These are phyloP conservation scores for Lipomyces starkeyi DNA, from an alignment of 805 yeast species.

Conservation along the genomic window DNA sequence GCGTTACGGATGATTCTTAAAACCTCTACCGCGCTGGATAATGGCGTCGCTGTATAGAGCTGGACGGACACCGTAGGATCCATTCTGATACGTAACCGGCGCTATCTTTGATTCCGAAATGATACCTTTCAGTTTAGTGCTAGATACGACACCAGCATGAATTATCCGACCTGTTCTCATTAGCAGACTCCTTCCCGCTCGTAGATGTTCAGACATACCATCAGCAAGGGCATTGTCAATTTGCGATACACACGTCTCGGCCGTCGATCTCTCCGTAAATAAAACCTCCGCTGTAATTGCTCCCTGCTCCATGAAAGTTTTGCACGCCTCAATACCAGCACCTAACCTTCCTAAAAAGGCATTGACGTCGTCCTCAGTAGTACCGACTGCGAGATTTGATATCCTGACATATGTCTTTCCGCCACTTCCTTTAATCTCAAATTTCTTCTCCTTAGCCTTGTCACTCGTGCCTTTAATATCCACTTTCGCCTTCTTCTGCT, in stretches of 20 bases:
- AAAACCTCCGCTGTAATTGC: constrained; percentile 41
- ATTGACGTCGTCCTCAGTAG: constrained; percentile 44
- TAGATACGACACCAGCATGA: constrained; percentile 14
- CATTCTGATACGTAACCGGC: constrained; percentile 21
- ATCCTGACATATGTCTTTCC: constrained; percentile 38
- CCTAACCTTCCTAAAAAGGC: constrained; percentile 42
- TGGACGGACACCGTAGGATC: constrained; percentile 21
- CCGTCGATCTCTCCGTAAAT: constrained; percentile 42
- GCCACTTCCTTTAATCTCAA: constrained; percentile 31
- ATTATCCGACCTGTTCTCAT: constrained; percentile 17
- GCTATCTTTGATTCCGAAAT: constrained; percentile 12
- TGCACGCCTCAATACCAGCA: constrained; percentile 35
- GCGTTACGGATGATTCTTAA: constrained; percentile 7
- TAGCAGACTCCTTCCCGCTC: background rate
- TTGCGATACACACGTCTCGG: constrained; percentile 45
- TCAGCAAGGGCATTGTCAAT: constrained; percentile 57
- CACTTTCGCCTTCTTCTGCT: constrained; percentile 5
- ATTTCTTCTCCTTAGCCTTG: constrained; percentile 12
- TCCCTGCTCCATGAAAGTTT: constrained; percentile 27
- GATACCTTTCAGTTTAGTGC: constrained; percentile 5
- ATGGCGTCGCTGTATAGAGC: constrained; percentile 30
- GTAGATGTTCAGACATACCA: constrained; percentile 42
- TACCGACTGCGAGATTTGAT: constrained; percentile 45
- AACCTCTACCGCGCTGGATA: constrained; percentile 31
- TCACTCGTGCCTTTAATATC: constrained; percentile 1